phyloP scores from a whole-genome alignment of 371 early-diverging fungal genomes.

The Smittium mucronatum region DNA sequence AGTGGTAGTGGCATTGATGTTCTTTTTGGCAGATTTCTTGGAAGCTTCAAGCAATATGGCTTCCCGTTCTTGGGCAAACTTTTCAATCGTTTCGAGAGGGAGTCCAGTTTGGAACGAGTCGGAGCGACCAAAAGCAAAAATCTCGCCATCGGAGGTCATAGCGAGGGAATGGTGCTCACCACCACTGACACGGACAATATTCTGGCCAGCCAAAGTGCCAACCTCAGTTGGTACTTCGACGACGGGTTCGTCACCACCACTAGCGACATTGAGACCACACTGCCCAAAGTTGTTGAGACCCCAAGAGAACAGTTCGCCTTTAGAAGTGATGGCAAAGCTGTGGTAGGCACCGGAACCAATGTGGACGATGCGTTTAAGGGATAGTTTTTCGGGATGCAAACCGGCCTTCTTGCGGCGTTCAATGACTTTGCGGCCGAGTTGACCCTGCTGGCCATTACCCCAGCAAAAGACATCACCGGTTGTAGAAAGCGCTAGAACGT shows the following conservation, averaged over 20 bases:
- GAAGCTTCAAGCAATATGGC: conserved; percentile 16
- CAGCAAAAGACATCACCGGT: conserved; percentile 73
- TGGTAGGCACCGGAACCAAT: conserved; percentile 80
- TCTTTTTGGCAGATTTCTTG: background rate
- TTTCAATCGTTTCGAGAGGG: conserved; percentile 31
- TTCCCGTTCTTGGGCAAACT: conserved; percentile 14
- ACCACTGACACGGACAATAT: conserved; percentile 47
- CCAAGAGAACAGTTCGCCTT: conserved; percentile 63
- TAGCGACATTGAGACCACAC: conserved; percentile 49
- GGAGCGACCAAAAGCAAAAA: conserved; percentile 75
- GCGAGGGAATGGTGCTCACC: conserved; percentile 84
- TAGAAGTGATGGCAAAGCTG: conserved; percentile 49
- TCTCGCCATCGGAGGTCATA: conserved; percentile 52
- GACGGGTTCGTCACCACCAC: conserved; percentile 31
- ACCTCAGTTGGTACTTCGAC: conserved; percentile 40
- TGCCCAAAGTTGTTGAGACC: conserved; percentile 95
- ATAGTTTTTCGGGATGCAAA: conserved; percentile 40
- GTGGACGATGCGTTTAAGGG: conserved; percentile 41
- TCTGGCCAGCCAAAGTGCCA: conserved; percentile 34
- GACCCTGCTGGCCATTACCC: conserved; percentile 91
- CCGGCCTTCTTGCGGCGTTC: conserved; percentile 50
- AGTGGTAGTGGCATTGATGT: conserved; percentile 1
- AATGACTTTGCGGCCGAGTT: conserved; percentile 74
- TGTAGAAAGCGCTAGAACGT: conserved; percentile 65
- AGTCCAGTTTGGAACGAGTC: conserved; percentile 93